Evolutionary conservation across 805 yeast genomes (phyloP), one percentile per base, ranked within the genome.

Genomic region (Barnettozyma pratensis): DNA sequence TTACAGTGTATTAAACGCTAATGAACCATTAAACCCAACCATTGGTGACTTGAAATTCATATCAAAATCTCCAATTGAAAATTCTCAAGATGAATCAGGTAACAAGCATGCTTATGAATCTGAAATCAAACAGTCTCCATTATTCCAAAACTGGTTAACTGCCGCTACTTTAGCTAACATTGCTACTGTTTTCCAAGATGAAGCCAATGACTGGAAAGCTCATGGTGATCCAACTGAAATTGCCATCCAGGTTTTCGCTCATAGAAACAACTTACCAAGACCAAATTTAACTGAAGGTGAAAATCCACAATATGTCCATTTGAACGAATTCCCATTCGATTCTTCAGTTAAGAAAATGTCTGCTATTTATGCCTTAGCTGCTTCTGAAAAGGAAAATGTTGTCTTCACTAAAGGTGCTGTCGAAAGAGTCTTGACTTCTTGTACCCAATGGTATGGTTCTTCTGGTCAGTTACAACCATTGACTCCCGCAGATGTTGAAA

Each of bases 221-320:
- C 83, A 81, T 61, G 96, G 96, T 51, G 96, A 88, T 61, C 92
- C 96, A 39, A 88, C 96, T 3, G 96, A 88, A 68, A 82, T 85
- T 59, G 95, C 96, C 4, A 83, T 88, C 52, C 92, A 87, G 60
- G 92, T 87, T 0, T 86, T 85, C 60, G 76, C 83, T 26, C 68
- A 81, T 10, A 76, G 90, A 58, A 68, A 83, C 52, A 75, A 74
- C 30, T 71, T 67, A 51, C 73, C 75, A 25, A 74, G 86, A 57
- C 69, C 70, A 12, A 55, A 55, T 8, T 60, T 75, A 52, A 69
- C 75, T 10, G 72, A 73, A 31, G 75, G 69, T 31, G 62, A 62
- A 5, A 43, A 41, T 19, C 57, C 62, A n/a, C 39, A 36, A 26
- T 58, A 46, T 37, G 46, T 4, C 12, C 82, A 79, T 56, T 47